phyloP scores from a whole-genome alignment of 2,329 filamentous ascomycete genomes.

The Aspergillus neotritici region DNA sequence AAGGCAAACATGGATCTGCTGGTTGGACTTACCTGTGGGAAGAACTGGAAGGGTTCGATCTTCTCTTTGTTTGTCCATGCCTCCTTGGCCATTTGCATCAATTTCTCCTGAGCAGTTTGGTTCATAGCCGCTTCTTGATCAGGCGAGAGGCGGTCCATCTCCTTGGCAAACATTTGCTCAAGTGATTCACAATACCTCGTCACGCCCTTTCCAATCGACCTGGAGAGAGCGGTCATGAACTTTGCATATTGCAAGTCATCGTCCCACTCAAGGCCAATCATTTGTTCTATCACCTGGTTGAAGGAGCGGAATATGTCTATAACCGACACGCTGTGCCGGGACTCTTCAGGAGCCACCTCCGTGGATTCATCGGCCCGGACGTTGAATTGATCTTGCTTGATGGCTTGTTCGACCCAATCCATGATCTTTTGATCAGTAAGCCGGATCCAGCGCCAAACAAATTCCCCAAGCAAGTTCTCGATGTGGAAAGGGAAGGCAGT shows the following conservation, averaged over 20 bases:
- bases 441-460: constrained; percentile 93
- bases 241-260: constrained; percentile 90
- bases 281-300: constrained; percentile 82
- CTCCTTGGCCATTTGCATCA: constrained; percentile 89
- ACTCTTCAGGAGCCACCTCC: constrained; percentile 64
- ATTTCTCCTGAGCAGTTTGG: constrained; percentile 84
- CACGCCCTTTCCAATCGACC: constrained; percentile 75
- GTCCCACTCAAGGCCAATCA: constrained; percentile 82
- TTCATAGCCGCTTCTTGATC: constrained; percentile 74
- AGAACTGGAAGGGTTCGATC: constrained; percentile 95
- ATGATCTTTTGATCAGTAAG: constrained; percentile 73
- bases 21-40: constrained; percentile 63
- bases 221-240: constrained; percentile 92
- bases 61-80: constrained; percentile 89
- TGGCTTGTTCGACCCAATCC: constrained; percentile 80
- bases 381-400: constrained; percentile 83
- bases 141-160: constrained; percentile 88
- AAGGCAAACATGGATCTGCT: background rate
- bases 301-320: constrained; percentile 93
- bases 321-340: constrained; percentile 87
- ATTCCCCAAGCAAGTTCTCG: constrained; percentile 77
- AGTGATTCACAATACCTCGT: constrained; percentile 87
- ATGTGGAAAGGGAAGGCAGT: constrained; percentile 76
- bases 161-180: constrained; percentile 75
- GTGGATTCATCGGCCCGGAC: constrained; percentile 62